Base-by-base conservation (phyloP, 352 stramenopile genomes). In the Phytopythium sindhum region DNA sequence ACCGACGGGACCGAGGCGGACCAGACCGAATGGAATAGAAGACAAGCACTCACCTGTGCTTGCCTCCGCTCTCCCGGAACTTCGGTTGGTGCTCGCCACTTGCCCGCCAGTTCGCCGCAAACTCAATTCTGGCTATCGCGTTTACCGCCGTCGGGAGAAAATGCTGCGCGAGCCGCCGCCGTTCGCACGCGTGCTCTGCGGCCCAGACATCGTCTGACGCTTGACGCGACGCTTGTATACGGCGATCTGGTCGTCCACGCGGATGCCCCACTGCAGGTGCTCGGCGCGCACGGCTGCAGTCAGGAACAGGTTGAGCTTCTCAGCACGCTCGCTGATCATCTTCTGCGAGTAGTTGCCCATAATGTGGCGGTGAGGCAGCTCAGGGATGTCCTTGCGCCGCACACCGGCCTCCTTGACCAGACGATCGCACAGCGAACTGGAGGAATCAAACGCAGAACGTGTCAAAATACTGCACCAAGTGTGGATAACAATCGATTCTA, bases 161-260 rank as follows among this genome's bases (percentile, higher is more conserved):
- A 93, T 72, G 64, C 75, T 81, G 61, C 84, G 77, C 63, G 73
- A 78, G 56, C 71, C 70, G 41, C 77, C 74, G 52, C 35, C 48
- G 42, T 50, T 50, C 51, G 60, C 57, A 58, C 63, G 52, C 39
- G 53, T 26, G 69, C 67, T 80, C 61, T 65, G 72, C 58, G 72
- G 74, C 55, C 23, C 26, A 55, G 61, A 28, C 71, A 65, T 47
- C 41, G 72, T 73, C 12, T 51, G 65, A 51, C 76, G 77, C 80
- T 96, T 96, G 65, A 94, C 88, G 57, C 87, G 85, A 51, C 85
- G 87, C 79, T 96, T 96, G 82, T 96, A 96, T 21, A 96, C 87
- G 35, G 85, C 84, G 52, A 94, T 94, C 61, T 90, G 81, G 71
- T 96, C 85, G 66, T 96, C 87, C 50, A 96, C 84, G 42, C 84